Percentiles rank a stretch among this genome's conserved stretches.
phyloP scores from a whole-genome alignment of 1,284 basidiomycete genomes.

The Fomitopsis palustris region DNA sequence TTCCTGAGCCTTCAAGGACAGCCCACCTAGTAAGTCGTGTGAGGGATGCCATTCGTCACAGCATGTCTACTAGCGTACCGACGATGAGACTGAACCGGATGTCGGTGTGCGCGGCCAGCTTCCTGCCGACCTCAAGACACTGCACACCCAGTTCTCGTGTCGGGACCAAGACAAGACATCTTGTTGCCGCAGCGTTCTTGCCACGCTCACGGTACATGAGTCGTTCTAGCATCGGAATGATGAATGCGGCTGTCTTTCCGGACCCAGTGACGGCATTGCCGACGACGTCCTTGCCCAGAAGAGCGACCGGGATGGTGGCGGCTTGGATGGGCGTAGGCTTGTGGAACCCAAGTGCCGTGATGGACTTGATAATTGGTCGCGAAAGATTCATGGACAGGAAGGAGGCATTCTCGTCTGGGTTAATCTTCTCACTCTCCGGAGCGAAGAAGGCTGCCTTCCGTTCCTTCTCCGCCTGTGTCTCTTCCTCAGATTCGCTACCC shows the following conservation, averaged over 20 bases:
- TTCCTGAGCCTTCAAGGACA: conserved; percentile 92
- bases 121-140: conserved; percentile 88
- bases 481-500: conserved; percentile 54
- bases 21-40: conserved; percentile 57
- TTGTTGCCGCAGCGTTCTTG: conserved; percentile 83
- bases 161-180: conserved; percentile 90
- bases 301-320: conserved; percentile 87
- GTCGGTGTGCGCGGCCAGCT: conserved; percentile 84
- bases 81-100: conserved; percentile 87
- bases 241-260: conserved; percentile 96
- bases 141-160: conserved; percentile 95
- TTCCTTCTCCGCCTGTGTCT: conserved; percentile 70
- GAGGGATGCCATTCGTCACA: conserved; percentile 2
- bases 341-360: conserved; percentile 78
- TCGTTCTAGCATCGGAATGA: conserved; percentile 91
- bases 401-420: conserved; percentile 51
- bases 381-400: conserved; percentile 89
- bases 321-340: conserved; percentile 95
- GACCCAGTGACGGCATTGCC: conserved; percentile 95
- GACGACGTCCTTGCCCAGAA: conserved; percentile 93
- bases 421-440: conserved; percentile 40
- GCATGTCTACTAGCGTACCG: conserved; percentile 44
- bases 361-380: conserved; percentile 83
- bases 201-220: conserved; percentile 87
- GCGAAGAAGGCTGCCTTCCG: conserved; percentile 88